Conservation (phyloP, 148 eudicot species). For the Cornus florida region DNA sequence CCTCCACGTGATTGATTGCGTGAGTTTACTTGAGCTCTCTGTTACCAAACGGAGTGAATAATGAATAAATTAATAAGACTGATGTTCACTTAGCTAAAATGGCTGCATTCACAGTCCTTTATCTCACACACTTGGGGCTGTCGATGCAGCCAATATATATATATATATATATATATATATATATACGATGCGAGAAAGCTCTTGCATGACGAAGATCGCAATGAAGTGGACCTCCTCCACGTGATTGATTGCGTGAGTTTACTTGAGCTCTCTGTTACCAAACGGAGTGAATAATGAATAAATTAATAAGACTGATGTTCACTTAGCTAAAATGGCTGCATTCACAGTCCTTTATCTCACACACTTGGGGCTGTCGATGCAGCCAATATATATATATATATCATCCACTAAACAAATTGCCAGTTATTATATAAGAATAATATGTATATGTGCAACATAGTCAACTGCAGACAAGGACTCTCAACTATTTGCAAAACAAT, state of each 20-base stretch:
- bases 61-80: background rate
- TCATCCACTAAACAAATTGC: too few relatives aligned
- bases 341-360: too few relatives aligned
- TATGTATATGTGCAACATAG: too few relatives aligned
- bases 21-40: slow-evolving; percentile 32
- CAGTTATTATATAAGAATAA: too few relatives aligned
- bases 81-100: too few relatives aligned
- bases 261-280: slow-evolving; percentile 34
- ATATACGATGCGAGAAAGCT: slow-evolving; percentile 46
- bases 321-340: too few relatives aligned
- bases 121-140: background rate
- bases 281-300: background rate
- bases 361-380: background rate
- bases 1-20: slow-evolving; percentile 26
- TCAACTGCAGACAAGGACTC: too few relatives aligned
- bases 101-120: too few relatives aligned
- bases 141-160: background rate
- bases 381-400: background rate
- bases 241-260: slow-evolving; percentile 22
- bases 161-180: too few relatives aligned
- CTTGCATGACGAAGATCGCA: slow-evolving; percentile 44
- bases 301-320: background rate
- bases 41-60: slow-evolving; percentile 13
- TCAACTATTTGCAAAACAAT: too few relatives aligned
- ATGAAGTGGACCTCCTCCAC: slow-evolving; percentile 29